Conservation (phyloP, 2,329 filamentous ascomycete species). For the Colletotrichum higginsianum region DNA sequence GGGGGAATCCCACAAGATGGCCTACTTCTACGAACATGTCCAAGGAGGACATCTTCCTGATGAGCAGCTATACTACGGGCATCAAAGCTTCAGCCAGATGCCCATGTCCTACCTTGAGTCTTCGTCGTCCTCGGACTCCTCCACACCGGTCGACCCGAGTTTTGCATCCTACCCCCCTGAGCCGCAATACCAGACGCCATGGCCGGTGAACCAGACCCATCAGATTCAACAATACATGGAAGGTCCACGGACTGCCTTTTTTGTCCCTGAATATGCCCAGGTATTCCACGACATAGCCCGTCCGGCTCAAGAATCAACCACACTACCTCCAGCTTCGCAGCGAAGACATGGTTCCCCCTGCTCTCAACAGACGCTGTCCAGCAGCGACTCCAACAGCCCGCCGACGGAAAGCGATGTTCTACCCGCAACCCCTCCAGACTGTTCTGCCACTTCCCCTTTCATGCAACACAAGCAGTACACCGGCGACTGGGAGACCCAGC, state of each 20-base stretch:
- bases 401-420: slow-evolving; percentile 57
- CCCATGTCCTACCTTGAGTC: slow-evolving; percentile 20
- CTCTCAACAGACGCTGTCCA: slow-evolving; percentile 56
- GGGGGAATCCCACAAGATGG: slow-evolving; percentile 13
- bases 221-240: slow-evolving; percentile 38
- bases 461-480: slow-evolving; percentile 41
- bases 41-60: slow-evolving; percentile 19
- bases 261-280: slow-evolving; percentile 31
- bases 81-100: slow-evolving; percentile 26
- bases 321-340: slow-evolving; percentile 47
- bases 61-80: slow-evolving; percentile 27
- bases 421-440: slow-evolving; percentile 57
- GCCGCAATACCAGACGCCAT: slow-evolving; percentile 23
- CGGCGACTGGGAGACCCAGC: slow-evolving; percentile 18
- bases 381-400: slow-evolving; percentile 56
- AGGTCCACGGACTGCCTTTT: slow-evolving; percentile 40
- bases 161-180: slow-evolving; percentile 19
- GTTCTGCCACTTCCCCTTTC: slow-evolving; percentile 51
- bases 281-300: slow-evolving; percentile 15
- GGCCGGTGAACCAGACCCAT: slow-evolving; percentile 27
- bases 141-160: slow-evolving; percentile 31
- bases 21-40: slow-evolving; percentile 15
- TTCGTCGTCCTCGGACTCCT: slow-evolving; percentile 3
- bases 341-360: slow-evolving; percentile 53
- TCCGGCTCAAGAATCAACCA: slow-evolving; percentile 33